phyloP scores from a whole-genome alignment of 306 rosid species.

The Mucuna pruriens region DNA sequence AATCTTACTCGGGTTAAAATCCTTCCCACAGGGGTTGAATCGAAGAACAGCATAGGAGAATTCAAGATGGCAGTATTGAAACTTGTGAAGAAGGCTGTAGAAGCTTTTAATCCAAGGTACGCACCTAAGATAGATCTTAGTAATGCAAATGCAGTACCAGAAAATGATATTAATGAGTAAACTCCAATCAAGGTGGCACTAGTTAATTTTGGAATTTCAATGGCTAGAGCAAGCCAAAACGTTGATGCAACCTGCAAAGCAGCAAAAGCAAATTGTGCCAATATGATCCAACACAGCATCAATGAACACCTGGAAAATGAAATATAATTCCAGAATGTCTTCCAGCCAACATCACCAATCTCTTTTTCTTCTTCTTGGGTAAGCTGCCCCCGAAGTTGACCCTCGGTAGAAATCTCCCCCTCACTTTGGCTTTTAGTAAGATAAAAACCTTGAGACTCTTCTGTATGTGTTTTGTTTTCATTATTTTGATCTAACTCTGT shows the following conservation, averaged over 20 bases:
- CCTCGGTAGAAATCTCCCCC: conserved; percentile 45
- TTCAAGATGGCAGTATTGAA: conserved; percentile 68
- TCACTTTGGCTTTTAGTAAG: conserved; percentile 39
- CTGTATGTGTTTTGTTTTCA: conserved; percentile 37
- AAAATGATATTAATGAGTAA: conserved; percentile 59
- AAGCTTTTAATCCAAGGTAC: conserved; percentile 74
- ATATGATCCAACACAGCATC: conserved; percentile 38
- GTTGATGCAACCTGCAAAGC: conserved; percentile 59
- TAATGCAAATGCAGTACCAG: conserved; percentile 52
- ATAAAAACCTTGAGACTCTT: conserved; percentile 37
- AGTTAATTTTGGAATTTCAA: conserved; percentile 56
- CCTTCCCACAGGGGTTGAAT: conserved; percentile 80
- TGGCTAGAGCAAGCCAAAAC: conserved; percentile 77
- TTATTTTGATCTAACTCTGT: conserved; percentile 37
- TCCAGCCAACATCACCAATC: conserved; percentile 78
- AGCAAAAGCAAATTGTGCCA: conserved; percentile 47
- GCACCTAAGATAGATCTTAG: conserved; percentile 50
- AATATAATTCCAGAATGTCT: conserved; percentile 69
- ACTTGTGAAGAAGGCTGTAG: conserved; percentile 63
- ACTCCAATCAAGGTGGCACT: conserved; percentile 54
- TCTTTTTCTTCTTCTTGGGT: conserved; percentile 77
- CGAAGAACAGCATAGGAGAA: conserved; percentile 91
- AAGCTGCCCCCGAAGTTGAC: conserved; percentile 52
- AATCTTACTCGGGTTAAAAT: conserved; percentile 77
- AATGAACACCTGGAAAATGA: conserved; percentile 46